A percentile compares a stretch with the other conserved stretches of the same genome.
phyloP scores from a whole-genome alignment of 192 early-diverging fungal species.

The Mortierella claussenii region DNA sequence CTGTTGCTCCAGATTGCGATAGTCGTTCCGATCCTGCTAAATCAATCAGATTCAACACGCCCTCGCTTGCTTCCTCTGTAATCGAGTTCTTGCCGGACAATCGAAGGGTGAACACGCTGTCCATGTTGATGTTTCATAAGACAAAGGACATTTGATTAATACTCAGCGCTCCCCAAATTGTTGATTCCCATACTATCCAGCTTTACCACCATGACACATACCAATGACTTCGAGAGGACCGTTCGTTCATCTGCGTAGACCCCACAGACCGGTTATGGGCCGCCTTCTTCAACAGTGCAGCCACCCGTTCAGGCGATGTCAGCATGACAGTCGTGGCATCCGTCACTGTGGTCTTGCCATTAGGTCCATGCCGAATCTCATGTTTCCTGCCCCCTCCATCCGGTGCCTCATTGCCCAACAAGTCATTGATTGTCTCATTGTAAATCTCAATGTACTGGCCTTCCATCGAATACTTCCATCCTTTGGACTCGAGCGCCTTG shows the following conservation, averaged over 20 bases:
- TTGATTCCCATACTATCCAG: too few relatives aligned
- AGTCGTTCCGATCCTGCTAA: conserved; percentile 95
- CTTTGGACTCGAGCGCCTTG: conserved; percentile 74
- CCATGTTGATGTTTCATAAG: neutral
- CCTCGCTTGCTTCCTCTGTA: conserved; percentile 77
- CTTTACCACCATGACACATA: too few relatives aligned
- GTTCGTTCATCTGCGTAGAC: conserved; percentile 92
- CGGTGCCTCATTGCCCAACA: conserved; percentile 61
- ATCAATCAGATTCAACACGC: conserved; percentile 93
- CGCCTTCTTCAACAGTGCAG: conserved; percentile 77
- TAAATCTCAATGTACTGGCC: conserved; percentile 97
- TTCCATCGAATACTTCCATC: conserved; percentile 90
- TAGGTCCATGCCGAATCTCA: conserved; percentile 85
- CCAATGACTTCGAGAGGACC: conserved; percentile 92
- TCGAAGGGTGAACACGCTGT: conserved; percentile 88
- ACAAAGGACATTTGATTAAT: neutral
- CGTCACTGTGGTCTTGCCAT: conserved; percentile 83
- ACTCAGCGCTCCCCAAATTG: neutral
- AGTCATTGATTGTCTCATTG: conserved; percentile 91
- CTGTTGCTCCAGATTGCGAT: conserved; percentile 81
- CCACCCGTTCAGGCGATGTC: conserved; percentile 78
- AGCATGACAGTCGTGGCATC: conserved; percentile 77
- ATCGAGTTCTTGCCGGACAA: conserved; percentile 78
- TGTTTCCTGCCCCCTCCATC: conserved; percentile 74
- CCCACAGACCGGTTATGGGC: conserved; percentile 89